Conservation (phyloP, 2,329 filamentous ascomycete species). For the Ophiostoma sp. region DNA sequence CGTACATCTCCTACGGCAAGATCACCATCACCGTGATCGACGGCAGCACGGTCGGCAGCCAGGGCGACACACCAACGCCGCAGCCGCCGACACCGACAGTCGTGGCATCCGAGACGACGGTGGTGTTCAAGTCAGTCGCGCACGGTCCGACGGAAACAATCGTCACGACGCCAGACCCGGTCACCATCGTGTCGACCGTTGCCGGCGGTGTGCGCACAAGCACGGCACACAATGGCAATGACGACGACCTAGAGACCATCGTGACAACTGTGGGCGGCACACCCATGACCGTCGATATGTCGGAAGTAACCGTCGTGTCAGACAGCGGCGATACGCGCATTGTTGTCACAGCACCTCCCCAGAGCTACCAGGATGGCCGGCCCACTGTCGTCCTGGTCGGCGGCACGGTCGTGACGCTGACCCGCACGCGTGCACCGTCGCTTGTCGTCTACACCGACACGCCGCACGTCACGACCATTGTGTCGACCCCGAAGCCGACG, state of each 20-base stretch:
- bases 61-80: conserved; percentile 23
- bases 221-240: neutral
- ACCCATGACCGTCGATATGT: neutral
- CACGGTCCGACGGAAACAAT: neutral
- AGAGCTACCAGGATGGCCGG: neutral
- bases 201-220: neutral
- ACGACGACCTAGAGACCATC: neutral
- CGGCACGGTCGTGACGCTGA: neutral
- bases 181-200: neutral
- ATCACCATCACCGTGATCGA: conserved; percentile 27
- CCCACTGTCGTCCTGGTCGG: neutral
- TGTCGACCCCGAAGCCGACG: conserved; percentile 29
- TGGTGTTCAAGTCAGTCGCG: neutral
- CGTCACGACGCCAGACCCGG: neutral
- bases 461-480: conserved; percentile 28
- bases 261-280: neutral
- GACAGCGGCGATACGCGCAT: neutral
- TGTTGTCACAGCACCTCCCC: neutral
- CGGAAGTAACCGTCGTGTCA: neutral
- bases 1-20: conserved; percentile 25
- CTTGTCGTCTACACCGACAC: neutral
- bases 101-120: neutral
- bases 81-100: neutral
- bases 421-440: neutral
- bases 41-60: neutral